Evolutionary conservation across 768 basidiomycete genomes (phyloP).

Genomic region (Phlebiopsis gigantea): DNA sequence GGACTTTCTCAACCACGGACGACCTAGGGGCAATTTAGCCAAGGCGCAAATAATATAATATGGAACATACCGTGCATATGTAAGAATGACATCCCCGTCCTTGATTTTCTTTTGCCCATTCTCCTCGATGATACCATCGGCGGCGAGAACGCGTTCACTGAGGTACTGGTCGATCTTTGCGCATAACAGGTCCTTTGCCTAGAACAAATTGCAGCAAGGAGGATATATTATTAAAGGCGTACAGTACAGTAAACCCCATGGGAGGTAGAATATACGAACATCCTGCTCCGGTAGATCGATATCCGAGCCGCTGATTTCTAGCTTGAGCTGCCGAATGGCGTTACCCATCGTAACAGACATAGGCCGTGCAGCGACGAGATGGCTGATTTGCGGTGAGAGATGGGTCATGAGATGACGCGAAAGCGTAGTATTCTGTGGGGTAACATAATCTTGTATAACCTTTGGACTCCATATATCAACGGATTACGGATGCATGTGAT

Average conservation of each 20-base stretch:
- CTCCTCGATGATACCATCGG: slow-evolving; percentile 89
- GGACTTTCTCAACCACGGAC: slow-evolving; percentile 87
- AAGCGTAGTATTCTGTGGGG: slow-evolving; percentile 81
- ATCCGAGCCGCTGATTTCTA: slow-evolving; percentile 89
- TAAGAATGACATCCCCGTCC: slow-evolving; percentile 87
- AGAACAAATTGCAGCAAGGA: slow-evolving; percentile 8
- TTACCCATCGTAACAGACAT: slow-evolving; percentile 95
- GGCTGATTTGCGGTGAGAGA: slow-evolving; percentile 88
- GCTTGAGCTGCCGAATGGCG: slow-evolving; percentile 88
- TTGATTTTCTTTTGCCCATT: slow-evolving; percentile 91
- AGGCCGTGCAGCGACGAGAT: slow-evolving; percentile 81
- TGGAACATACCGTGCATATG: slow-evolving; percentile 74
- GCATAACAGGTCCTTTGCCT: slow-evolving; percentile 87
- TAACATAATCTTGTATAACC: slow-evolving; percentile 89
- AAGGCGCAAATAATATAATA: not conserved
- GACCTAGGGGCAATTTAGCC: slow-evolving; percentile 46
- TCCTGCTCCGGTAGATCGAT: slow-evolving; percentile 95
- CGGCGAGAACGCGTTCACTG: slow-evolving; percentile 87
- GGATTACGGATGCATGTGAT: no score
- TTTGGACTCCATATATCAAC: no score
- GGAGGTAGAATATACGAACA: slow-evolving; percentile 39
- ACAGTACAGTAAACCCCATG: not conserved
- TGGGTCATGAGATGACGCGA: slow-evolving; percentile 89
- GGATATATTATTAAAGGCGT: slow-evolving; percentile 5
- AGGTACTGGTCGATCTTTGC: slow-evolving; percentile 90